A percentile compares a stretch with the other conserved stretches of the same genome.
Conservation (phyloP, 1,139 yeast species). For the Yamadazyma trypodendri region DNA sequence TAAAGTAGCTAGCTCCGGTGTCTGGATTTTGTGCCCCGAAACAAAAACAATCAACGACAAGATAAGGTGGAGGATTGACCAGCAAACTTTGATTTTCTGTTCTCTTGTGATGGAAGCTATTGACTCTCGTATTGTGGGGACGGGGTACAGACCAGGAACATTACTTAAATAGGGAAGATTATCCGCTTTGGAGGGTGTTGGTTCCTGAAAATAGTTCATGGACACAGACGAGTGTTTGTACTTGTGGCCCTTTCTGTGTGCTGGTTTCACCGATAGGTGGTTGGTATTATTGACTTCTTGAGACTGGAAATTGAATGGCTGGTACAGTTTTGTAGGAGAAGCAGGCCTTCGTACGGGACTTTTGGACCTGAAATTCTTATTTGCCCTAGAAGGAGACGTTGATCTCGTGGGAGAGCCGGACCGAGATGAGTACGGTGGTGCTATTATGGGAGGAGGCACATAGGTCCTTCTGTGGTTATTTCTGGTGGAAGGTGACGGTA, state of each 20-base stretch:
- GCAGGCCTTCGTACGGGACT: slow-evolving; percentile 29
- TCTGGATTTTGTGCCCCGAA: slow-evolving; percentile 56
- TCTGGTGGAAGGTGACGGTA: slow-evolving; percentile 4
- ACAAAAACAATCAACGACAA: slow-evolving; percentile 57
- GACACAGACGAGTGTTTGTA: slow-evolving; percentile 97
- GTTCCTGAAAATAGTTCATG: slow-evolving; percentile 93
- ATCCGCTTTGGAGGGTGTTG: slow-evolving; percentile 46
- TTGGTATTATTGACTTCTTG: slow-evolving; percentile 39
- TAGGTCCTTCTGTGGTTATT: slow-evolving; percentile 11
- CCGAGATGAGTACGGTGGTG: slow-evolving; percentile 17
- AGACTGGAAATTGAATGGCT: slow-evolving; percentile 47
- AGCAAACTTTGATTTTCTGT: slow-evolving; percentile 58
- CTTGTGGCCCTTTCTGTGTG: slow-evolving; percentile 90
- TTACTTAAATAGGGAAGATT: slow-evolving; percentile 48
- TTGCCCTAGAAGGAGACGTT: slow-evolving; percentile 31
- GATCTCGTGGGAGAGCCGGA: slow-evolving; percentile 31
- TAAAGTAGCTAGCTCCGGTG: slow-evolving; percentile 69
- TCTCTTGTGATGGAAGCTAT: slow-evolving; percentile 48
- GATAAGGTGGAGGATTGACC: slow-evolving; percentile 67
- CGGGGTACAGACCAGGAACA: slow-evolving; percentile 76
- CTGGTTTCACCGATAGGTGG: slow-evolving; percentile 44
- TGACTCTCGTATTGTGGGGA: slow-evolving; percentile 71
- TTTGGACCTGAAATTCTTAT: slow-evolving; percentile 28
- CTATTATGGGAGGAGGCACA: slow-evolving; percentile 17
- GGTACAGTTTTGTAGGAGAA: slow-evolving; percentile 33